Conservation (phyloP, 2,329 filamentous ascomycete genomes). For the Fusarium tricinctum region DNA sequence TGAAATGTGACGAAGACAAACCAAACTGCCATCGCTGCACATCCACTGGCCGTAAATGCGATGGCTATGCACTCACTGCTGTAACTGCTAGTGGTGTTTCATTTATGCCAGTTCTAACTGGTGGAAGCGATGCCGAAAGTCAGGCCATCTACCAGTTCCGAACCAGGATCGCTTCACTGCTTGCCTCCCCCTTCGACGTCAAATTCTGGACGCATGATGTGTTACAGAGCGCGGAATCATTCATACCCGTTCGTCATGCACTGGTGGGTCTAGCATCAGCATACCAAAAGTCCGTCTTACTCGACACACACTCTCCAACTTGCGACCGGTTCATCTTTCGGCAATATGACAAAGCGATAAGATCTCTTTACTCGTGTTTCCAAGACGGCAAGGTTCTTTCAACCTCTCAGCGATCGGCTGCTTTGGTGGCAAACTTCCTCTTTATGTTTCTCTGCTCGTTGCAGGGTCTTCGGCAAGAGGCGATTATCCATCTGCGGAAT, state of each 20-base stretch:
- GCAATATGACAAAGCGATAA: conserved; percentile 1
- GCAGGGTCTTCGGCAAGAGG: conserved; percentile 2
- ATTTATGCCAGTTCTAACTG: fast-evolving
- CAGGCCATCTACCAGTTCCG: conserved; percentile 18
- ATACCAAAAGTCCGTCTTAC: conserved; percentile 6
- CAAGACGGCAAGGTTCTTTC: background rate
- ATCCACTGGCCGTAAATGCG: background rate
- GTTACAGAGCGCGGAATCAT: background rate
- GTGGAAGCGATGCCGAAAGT: background rate
- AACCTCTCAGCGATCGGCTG: background rate
- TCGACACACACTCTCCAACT: background rate
- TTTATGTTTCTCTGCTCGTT: conserved; percentile 1
- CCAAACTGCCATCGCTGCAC: background rate
- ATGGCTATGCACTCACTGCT: background rate
- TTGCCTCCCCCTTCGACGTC: conserved; percentile 3
- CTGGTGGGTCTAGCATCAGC: background rate
- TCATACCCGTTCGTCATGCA: background rate
- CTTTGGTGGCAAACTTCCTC: background rate
- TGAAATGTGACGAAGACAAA: background rate
- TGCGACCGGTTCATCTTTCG: conserved; percentile 10
- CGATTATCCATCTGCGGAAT: background rate
- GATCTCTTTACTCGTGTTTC: background rate
- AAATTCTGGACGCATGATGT: conserved; percentile 6
- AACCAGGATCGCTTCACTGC: background rate
- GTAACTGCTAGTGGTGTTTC: background rate